Evolutionary conservation across 768 basidiomycete species (phyloP), one percentile per base, ranked within the genome.

Genomic region (Pleurotus djamor): DNA sequence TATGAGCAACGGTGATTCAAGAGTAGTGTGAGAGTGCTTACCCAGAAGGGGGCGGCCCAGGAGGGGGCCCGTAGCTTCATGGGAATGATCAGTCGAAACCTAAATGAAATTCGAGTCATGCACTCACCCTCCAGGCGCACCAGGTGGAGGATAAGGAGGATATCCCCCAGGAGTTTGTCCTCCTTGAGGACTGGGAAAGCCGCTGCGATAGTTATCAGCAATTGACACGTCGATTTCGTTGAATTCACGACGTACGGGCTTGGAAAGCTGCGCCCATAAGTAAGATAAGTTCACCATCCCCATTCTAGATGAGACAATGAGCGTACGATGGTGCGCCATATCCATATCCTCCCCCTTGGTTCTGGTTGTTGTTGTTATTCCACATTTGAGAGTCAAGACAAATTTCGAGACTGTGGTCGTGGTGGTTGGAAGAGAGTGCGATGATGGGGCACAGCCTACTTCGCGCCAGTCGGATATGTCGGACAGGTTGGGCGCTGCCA

Each of bases 101-200:
- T 16, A 48, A 13, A 61, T 48, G 8, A 13, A 16, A 48, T 37
- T 34, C 4, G 28, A 4, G 14, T 34, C 12, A 12, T 34, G 43
- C 34, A 61, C 59, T 41, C 32, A 60, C 62, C 58, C 54, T 48
- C 59, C 59, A 33, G 61, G 61, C 12, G 54, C 37, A 13, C 59
- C 61, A 48, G 59, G 52, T 45, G 66, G 59, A 10, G 69, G 47
- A 52, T 72, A 74, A 6, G 75, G 69, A 32, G 79, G 76, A 12
- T 74, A 67, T 60, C 82, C 81, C n/a, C 75, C 69, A 12, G 77
- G 74, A 63, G 68, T 74, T 60, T 75, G 76, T 4, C 75, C 78
- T 28, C 68, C 47, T 38, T 68, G 62, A 47, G 66, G 64, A 4
- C 34, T 58, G 28, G 48, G 64, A 52, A 54, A 64, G 45, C 49